Percentiles rank a stretch among this genome's conserved stretches.
These are phyloP conservation scores for Tetraselmis striata DNA, from an alignment of 139 green algal genomes.

Conservation along the genomic window DNA sequence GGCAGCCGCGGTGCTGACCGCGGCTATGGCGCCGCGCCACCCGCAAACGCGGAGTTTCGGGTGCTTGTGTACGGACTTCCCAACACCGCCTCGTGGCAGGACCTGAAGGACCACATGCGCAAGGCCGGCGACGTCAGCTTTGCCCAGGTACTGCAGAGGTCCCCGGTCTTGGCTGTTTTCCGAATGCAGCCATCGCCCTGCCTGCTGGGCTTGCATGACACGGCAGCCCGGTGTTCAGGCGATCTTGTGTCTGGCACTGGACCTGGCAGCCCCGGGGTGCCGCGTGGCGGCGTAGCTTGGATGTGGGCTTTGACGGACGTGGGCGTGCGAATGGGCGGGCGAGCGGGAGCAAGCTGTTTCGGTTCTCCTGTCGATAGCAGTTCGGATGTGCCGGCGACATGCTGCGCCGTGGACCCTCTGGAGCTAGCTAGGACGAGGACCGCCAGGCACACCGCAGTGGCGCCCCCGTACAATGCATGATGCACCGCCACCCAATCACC, in stretches of 20 bases:
- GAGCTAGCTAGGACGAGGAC: too few relatives aligned
- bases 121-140: constrained; percentile 32
- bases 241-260: background rate
- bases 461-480: too few relatives aligned
- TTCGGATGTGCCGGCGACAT: too few relatives aligned
- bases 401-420: too few relatives aligned
- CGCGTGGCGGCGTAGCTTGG: too few relatives aligned
- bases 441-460: too few relatives aligned
- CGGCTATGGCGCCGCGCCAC: background rate
- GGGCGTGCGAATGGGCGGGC: too few relatives aligned
- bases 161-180: constrained; percentile 26
- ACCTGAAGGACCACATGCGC: constrained; percentile 89
- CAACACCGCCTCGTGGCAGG: constrained; percentile 81
- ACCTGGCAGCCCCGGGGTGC: background rate
- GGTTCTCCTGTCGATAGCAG: too few relatives aligned
- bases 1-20: background rate
- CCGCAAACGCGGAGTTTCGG: constrained; percentile 34
- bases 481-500: too few relatives aligned
- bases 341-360: too few relatives aligned
- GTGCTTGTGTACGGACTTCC: constrained; percentile 74
- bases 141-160: constrained; percentile 10
- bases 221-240: background rate
- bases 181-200: background rate
- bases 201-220: background rate
- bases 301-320: too few relatives aligned